These are phyloP conservation scores for Ceratocystis variospora DNA, from an alignment of 2,329 filamentous ascomycete species.

Conservation along the genomic window DNA sequence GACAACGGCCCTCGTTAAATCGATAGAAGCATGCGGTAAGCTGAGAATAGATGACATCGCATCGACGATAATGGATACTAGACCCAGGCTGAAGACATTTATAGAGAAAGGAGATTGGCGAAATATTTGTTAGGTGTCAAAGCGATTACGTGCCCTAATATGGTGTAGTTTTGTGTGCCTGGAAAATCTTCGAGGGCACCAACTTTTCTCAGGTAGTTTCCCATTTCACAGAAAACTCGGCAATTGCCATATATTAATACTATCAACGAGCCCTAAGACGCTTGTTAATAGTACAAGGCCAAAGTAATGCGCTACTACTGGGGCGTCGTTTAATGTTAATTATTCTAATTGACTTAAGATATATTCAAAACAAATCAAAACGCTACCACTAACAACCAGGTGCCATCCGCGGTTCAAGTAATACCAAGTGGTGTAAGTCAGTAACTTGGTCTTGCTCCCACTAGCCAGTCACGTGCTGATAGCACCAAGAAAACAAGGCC, in stretches of 20 bases:
- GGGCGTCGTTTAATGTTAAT: too few relatives aligned
- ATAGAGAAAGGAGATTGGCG: neutral
- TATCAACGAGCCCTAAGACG: neutral
- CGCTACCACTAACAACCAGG: neutral
- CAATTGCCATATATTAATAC: neutral
- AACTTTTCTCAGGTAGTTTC: neutral
- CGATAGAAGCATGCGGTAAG: conserved; percentile 9
- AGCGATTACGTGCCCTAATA: neutral
- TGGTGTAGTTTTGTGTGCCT: neutral
- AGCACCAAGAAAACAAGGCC: neutral
- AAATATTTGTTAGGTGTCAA: neutral
- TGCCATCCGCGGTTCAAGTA: too few relatives aligned
- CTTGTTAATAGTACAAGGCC: neutral
- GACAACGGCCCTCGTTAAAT: conserved; percentile 15
- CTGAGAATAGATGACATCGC: conserved; percentile 15
- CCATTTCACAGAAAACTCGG: neutral
- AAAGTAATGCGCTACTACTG: neutral
- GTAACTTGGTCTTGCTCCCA: too few relatives aligned
- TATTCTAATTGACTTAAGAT: too few relatives aligned
- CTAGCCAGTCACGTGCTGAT: conserved; percentile 7
- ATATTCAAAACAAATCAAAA: neutral
- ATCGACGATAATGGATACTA: neutral
- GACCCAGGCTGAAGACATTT: neutral
- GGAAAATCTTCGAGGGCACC: neutral
- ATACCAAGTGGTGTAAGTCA: too few relatives aligned